These are phyloP conservation scores for Aspergillus udagawae DNA, from an alignment of 2,329 filamentous ascomycete genomes.

Conservation along the genomic window DNA sequence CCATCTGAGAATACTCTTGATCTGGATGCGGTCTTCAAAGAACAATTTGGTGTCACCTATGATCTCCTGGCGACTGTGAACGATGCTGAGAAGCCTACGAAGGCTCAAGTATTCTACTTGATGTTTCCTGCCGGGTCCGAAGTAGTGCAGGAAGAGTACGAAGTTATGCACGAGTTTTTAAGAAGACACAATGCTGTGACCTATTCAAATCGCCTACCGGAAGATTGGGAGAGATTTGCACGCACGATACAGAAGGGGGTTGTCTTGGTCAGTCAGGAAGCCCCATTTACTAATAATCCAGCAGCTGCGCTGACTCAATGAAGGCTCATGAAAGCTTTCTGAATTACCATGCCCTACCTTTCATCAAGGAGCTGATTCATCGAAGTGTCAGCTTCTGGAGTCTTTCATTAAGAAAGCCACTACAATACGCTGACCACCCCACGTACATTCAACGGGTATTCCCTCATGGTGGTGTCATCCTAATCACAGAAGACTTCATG, in stretches of 20 bases:
- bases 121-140: conserved; percentile 25
- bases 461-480: conserved; percentile 32
- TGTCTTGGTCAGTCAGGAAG: conserved; percentile 30
- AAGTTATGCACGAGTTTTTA: conserved; percentile 23
- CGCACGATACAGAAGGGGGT: conserved; percentile 23
- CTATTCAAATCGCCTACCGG: conserved; percentile 26
- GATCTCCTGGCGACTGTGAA: conserved; percentile 23
- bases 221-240: conserved; percentile 36
- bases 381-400: conserved; percentile 33
- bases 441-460: conserved; percentile 36
- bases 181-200: conserved; percentile 23
- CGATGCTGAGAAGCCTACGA: conserved; percentile 8
- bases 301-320: conserved; percentile 4
- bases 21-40: conserved; percentile 12
- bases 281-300: conserved; percentile 1
- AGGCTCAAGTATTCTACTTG: conserved; percentile 31
- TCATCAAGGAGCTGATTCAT: conserved; percentile 20
- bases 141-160: conserved; percentile 18
- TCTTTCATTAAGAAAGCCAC: conserved; percentile 24
- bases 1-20: not conserved
- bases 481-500: conserved; percentile 41
- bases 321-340: conserved; percentile 37
- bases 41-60: conserved; percentile 23
- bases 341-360: conserved; percentile 25
- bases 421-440: conserved; percentile 19